Conservation (phyloP, 345 rosid genomes). For the Dipteronia sinensis region DNA sequence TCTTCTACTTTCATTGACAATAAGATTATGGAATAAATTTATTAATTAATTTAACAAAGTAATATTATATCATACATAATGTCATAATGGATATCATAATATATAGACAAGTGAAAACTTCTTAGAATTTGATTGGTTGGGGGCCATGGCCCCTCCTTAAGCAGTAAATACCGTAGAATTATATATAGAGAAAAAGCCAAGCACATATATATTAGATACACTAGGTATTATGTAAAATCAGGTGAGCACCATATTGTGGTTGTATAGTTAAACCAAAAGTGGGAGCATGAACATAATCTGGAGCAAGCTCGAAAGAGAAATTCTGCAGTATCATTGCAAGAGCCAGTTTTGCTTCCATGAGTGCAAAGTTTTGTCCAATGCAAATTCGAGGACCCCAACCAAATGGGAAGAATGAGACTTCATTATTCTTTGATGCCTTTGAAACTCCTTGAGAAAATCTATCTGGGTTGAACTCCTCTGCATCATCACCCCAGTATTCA, state of each 20-base stretch:
- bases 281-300: conserved; percentile 55
- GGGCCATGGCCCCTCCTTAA: no score
- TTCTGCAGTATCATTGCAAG: conserved; percentile 43
- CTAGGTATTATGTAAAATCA: conserved; percentile 16
- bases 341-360: conserved; percentile 49
- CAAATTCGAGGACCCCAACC: conserved; percentile 54
- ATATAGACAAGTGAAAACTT: no score
- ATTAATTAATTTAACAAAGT: no score
- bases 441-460: conserved; percentile 36
- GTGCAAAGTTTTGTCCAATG: conserved; percentile 53
- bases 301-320: conserved; percentile 48
- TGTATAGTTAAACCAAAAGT: conserved; percentile 29
- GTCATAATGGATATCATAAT: no score
- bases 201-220: no score
- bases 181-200: no score
- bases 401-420: conserved; percentile 49
- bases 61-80: no score
- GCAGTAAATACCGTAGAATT: no score
- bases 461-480: conserved; percentile 23
- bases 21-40: no score
- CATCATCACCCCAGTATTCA: conserved; percentile 31
- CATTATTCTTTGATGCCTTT: conserved; percentile 42
- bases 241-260: conserved; percentile 52
- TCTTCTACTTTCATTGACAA: no score
- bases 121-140: no score